A percentile compares a stretch with the other conserved stretches of the same genome.
phyloP scores from a whole-genome alignment of 2,329 filamentous ascomycete genomes.

The Xylariales sp. region DNA sequence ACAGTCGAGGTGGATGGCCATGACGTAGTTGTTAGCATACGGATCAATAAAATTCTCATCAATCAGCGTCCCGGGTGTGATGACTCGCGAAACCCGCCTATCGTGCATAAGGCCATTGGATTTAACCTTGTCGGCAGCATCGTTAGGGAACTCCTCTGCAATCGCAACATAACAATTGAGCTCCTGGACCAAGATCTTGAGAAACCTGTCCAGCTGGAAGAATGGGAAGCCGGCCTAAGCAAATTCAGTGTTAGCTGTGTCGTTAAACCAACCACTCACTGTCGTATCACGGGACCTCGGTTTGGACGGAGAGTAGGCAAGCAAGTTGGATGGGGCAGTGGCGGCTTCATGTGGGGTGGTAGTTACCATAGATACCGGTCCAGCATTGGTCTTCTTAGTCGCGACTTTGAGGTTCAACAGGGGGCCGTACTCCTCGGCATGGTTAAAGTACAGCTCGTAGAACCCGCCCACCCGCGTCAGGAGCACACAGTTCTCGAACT shows the following conservation, averaged over 20 bases:
- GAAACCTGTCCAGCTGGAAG: constrained; percentile 85
- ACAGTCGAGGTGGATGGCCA: constrained; percentile 63
- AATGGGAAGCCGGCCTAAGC: constrained; percentile 83
- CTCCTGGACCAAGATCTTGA: constrained; percentile 91
- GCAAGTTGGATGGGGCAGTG: constrained; percentile 9
- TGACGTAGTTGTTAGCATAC: constrained; percentile 86
- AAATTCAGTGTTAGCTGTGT: too few relatives aligned
- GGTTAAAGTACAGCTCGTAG: constrained; percentile 96
- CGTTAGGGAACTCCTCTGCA: constrained; percentile 84
- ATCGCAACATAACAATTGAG: constrained; percentile 88
- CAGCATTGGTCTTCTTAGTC: constrained; percentile 72
- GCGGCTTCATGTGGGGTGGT: constrained; percentile 8
- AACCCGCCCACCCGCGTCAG: constrained; percentile 92
- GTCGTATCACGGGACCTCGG: too few relatives aligned
- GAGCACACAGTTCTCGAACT: constrained; percentile 85
- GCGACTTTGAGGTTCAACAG: constrained; percentile 84
- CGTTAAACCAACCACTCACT: too few relatives aligned
- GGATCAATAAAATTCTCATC: constrained; percentile 98
- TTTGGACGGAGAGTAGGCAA: too few relatives aligned
- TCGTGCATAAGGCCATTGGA: constrained; percentile 79
- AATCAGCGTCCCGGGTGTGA: constrained; percentile 92
- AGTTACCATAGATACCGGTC: constrained; percentile 77
- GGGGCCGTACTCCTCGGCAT: constrained; percentile 84
- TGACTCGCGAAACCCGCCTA: constrained; percentile 76
- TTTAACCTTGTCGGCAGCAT: constrained; percentile 64